Evolutionary conservation across 2,329 filamentous ascomycete genomes (phyloP).

Genomic region (Xylaria sp.): DNA sequence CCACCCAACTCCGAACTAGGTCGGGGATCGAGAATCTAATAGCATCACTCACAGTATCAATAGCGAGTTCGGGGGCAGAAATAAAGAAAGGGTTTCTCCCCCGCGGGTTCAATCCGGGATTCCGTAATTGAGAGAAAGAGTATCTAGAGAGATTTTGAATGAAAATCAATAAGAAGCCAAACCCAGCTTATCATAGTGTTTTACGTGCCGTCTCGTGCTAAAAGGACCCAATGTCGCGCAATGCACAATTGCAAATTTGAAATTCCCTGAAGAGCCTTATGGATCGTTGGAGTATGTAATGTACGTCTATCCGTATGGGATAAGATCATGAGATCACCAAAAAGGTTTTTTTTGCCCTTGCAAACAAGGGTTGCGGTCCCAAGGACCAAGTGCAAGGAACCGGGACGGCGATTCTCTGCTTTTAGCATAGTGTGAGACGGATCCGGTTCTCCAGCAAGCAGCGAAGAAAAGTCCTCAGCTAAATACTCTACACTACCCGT

Average conservation of each 20-base stretch:
- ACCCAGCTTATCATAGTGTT: neutral
- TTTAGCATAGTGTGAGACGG: constrained; percentile 12
- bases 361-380: constrained; percentile 13
- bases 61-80: constrained; percentile 20
- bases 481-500: too few species aligned
- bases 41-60: constrained; percentile 12
- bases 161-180: constrained; percentile 2
- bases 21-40: constrained; percentile 1
- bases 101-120: constrained; percentile 26
- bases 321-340: constrained; percentile 25
- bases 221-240: neutral
- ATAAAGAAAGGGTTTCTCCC: neutral
- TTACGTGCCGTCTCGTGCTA: neutral
- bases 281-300: neutral
- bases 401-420: constrained; percentile 12
- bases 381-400: constrained; percentile 10
- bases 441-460: constrained; percentile 15
- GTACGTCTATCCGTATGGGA: neutral
- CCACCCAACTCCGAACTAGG: neutral
- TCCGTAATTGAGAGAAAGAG: constrained; percentile 23
- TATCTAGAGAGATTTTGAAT: constrained; percentile 1
- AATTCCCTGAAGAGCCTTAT: constrained; percentile 3
- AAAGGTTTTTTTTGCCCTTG: constrained; percentile 6
- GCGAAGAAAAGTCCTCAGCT: neutral
- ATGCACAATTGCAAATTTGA: constrained; percentile 1